Base-by-base conservation (phyloP, 768 basidiomycete genomes). In the Lactifluus volemus region DNA sequence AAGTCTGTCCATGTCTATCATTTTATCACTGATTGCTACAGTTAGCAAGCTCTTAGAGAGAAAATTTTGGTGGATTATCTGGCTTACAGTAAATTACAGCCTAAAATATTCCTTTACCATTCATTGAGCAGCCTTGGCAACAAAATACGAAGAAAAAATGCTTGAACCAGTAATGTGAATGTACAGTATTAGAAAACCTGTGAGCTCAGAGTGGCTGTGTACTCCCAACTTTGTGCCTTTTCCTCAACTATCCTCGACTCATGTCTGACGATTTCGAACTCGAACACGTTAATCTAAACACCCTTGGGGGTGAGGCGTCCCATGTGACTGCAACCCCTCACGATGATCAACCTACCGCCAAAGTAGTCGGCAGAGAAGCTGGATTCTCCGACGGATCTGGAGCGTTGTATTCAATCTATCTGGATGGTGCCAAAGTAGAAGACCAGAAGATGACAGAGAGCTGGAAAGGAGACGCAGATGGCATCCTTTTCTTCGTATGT, bases 401-500 rank as follows among this genome's bases (percentile, higher is more conserved):
- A 1, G 54, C 54, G 4, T 29, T 58, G 1, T 48, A 39, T 8
- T 58, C 49, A 19, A 21, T 56, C 10, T 50, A 50, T 50, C 38
- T 58, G 38, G 25, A 34, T 12, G 19, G 29, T n/a, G 56, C 48
- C 2, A 48, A 42, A n/a, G 56, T 50, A 51, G 56, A 58, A 25
- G 56, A 58, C 19, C 39, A 41, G 39, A 50, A 49, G 36, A 58
- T 39, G 47, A 39, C 49, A 4, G 56, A 58, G 7, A 58, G 48
- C 48, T 45, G 54, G 54, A 55, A 55, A 36, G 44, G 42, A 32
- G 44, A 47, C 19, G 54, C 54, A 45, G 30, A 55, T 45, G 54
- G 44, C 21, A 55, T 55, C 10, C 32, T 47, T 25, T n/a, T 55
- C 54, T 55, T 55, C 32, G 54, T 55, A 48, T 21, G 54, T 34